Base-by-base conservation (phyloP, 768 basidiomycete species). In the Ramaria sp. region DNA sequence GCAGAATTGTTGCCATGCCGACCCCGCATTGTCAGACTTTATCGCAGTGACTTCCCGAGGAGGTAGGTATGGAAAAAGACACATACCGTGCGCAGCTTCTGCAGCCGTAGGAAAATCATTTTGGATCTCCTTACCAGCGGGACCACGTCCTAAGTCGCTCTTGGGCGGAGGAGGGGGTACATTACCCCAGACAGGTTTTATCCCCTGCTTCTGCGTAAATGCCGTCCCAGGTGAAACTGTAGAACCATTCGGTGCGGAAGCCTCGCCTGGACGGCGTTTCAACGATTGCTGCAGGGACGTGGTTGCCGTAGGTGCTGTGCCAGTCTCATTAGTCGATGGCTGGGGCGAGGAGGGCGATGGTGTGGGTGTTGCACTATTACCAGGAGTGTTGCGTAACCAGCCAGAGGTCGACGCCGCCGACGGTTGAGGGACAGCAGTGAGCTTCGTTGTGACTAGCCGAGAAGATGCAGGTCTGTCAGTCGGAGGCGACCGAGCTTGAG, bases 61-160 rank as follows among this genome's bases (percentile, higher is more conserved):
- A 50, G 62, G 48, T 61, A 50, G 5, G 45, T 7, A 27, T 47
- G 28, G 7, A 16, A 45, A 32, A 41, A 49, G 34, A 49, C 20
- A 72, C 78, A 61, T 60, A 85, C 89, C 85, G 71, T 85, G 83
- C 6, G 89, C 89, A 42, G 92, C 91, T 71, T 99, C 96, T 36
- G 90, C 91, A 44, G 95, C 93, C 5, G 96, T 99, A 6, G 96
- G 96, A 65, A 99, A 99, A 59, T 98, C 94, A 55, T 71, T 77
- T 37, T 71, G 67, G 42, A 69, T 67, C 22, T 70, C 66, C 48
- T 70, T 66, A 42, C 69, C 64, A 16, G 73, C 70, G 44, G 69
- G 54, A 43, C 70, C 55, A 52, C 53, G 36, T 34, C 61, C 57
- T 10, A 61, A 49, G 20, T 64, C 60, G 13, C 72, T 65, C 61